phyloP scores from a whole-genome alignment of 768 basidiomycete genomes.

The Vishniacozyma victoriae region DNA sequence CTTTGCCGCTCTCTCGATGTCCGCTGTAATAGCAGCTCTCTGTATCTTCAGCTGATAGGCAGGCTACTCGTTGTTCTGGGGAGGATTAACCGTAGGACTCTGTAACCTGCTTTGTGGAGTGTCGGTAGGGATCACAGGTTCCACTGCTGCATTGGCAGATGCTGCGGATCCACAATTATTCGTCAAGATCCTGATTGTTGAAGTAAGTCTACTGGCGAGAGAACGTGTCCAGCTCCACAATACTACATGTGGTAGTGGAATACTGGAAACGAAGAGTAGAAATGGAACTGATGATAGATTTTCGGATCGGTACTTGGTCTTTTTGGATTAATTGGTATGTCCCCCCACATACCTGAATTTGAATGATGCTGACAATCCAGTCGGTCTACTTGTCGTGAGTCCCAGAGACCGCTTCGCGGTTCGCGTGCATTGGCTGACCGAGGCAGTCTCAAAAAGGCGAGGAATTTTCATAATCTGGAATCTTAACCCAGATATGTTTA shows the following conservation, averaged over 20 bases:
- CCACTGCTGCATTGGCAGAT: conserved; percentile 89
- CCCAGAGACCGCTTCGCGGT: background rate
- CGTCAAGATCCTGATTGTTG: conserved; percentile 93
- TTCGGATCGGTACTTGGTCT: conserved; percentile 67
- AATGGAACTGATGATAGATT: conserved; percentile 39
- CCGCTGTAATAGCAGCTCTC: no score
- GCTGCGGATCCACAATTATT: conserved; percentile 91
- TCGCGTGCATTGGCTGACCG: background rate
- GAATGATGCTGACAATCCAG: conserved; percentile 47
- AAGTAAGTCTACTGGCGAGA: conserved; percentile 64
- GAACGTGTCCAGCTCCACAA: background rate
- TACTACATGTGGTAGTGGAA: no score
- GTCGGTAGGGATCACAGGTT: conserved; percentile 89
- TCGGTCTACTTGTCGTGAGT: conserved; percentile 74
- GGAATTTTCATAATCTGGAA: conserved; percentile 47
- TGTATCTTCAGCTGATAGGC: background rate
- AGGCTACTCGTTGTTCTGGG: conserved; percentile 96
- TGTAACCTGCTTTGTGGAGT: conserved; percentile 95
- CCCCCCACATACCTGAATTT: conserved; percentile 3
- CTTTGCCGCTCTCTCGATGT: no score
- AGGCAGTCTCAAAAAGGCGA: conserved; percentile 48
- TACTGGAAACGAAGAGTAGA: no score
- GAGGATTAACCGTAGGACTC: conserved; percentile 83
- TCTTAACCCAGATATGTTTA: no score
- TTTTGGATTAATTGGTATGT: conserved; percentile 85